Base-by-base conservation (phyloP, 2,329 filamentous ascomycete species). In the Penicillium occitanis region DNA sequence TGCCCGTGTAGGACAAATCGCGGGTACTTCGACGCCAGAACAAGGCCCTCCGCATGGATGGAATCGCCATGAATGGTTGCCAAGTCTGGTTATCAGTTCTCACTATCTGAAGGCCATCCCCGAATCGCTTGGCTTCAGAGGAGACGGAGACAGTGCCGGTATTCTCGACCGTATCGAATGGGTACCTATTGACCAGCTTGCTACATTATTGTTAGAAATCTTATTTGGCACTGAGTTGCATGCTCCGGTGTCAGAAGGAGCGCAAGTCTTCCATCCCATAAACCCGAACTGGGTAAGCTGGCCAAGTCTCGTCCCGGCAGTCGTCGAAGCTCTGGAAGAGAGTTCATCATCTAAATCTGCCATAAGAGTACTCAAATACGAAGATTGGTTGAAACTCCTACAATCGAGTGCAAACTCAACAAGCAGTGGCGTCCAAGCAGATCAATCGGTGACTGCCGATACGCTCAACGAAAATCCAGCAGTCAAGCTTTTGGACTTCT, bases 31-130 rank as follows among this genome's bases (percentile, higher is more conserved):
- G 10, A 48, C 30, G 13, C n/a, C 53, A 48, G 63, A 65, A 51
- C 63, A 60, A 33, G 53, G 63, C 6, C 22, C 42, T 35, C 48
- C 63, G 3, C 53, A 53, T 48, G 63, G 63, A 1, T 65, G 63
- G 63, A 65, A 65, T 28, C 53, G 55, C 1, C 63, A 65, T 14
- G 63, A 65, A 30, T 65, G 63, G 63, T 22, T 65, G 19, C 63
- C 63, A 14, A 65, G 63, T 51, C 42, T 65, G 63, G 63, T 65
- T 1, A 59, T 59, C 17, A 65, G 63, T 40, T 65, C 63, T 28
- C 53, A 33, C 8, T 59, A 59, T 40, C 42, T 65, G 11, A 59
- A 60, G 13, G 55, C 55, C 1, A 30, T 65, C 19, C 63, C 63
- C 4, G 55, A 40, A 33, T 35, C 63, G 2, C 53, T 65, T 8